Conservation (phyloP, 164 flowering plant genomes). For the Vitis vinifera region DNA sequence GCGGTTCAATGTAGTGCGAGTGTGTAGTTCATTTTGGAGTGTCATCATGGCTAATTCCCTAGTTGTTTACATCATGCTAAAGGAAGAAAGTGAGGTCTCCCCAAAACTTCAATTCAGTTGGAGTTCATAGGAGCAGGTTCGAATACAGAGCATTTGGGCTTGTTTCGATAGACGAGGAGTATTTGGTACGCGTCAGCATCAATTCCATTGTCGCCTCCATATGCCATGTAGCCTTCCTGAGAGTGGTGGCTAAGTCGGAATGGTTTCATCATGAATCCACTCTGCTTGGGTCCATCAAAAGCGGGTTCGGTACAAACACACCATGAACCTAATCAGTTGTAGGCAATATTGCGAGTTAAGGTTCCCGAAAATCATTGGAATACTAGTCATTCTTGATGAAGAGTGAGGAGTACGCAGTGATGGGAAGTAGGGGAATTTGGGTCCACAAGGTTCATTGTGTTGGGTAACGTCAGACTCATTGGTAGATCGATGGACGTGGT, state of each 20-base stretch:
- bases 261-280: slow-evolving; percentile 61
- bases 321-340: slow-evolving; percentile 75
- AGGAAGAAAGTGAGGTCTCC: too few species aligned
- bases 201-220: slow-evolving; percentile 83
- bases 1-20: too few species aligned
- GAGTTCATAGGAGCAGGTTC: too few species aligned
- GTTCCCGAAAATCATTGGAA: slow-evolving; percentile 67
- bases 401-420: slow-evolving; percentile 81
- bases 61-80: too few species aligned
- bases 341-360: slow-evolving; percentile 62
- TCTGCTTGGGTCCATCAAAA: slow-evolving; percentile 59
- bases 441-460: neutral
- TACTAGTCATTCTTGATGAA: slow-evolving; percentile 67
- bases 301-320: slow-evolving; percentile 98
- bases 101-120: too few species aligned
- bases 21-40: too few species aligned
- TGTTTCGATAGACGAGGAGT: slow-evolving; percentile 17
- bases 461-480: too few species aligned
- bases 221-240: slow-evolving; percentile 50
- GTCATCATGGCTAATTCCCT: too few species aligned
- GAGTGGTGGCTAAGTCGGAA: slow-evolving; percentile 6
- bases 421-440: slow-evolving; percentile 78
- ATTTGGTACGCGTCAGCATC: slow-evolving; percentile 32
- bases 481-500: too few species aligned
- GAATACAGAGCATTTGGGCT: too few species aligned